A percentile compares a stretch with the other conserved stretches of the same genome.
These are phyloP conservation scores for Globisporangium sylvaticum DNA, from an alignment of 352 stramenopile species.

Conservation along the genomic window DNA sequence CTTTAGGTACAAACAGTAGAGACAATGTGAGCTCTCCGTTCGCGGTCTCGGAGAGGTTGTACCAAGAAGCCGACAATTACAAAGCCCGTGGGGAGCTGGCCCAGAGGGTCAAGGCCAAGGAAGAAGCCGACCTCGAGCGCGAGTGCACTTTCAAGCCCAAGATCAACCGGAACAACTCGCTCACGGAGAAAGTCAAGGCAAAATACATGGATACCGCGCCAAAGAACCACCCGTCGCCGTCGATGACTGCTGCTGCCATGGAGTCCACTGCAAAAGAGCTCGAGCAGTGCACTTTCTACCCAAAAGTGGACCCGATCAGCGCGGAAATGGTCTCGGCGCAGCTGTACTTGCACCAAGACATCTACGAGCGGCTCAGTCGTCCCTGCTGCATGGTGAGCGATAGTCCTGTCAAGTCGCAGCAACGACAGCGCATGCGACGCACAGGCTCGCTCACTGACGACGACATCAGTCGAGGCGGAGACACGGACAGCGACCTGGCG, in stretches of 20 bases:
- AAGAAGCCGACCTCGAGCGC: slow-evolving; percentile 64
- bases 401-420: slow-evolving; percentile 1
- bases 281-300: slow-evolving; percentile 72
- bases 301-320: slow-evolving; percentile 72
- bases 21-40: slow-evolving; percentile 24
- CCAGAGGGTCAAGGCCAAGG: slow-evolving; percentile 53
- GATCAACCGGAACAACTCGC: slow-evolving; percentile 39
- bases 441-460: slow-evolving; percentile 16
- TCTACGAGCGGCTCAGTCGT: slow-evolving; percentile 78
- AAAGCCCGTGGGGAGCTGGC: slow-evolving; percentile 68
- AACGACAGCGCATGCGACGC: slow-evolving; percentile 14
- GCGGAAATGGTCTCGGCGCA: slow-evolving; percentile 79
- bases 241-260: slow-evolving; percentile 47
- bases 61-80: slow-evolving; percentile 76
- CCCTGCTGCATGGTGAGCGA: slow-evolving; percentile 31
- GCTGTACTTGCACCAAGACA: slow-evolving; percentile 82
- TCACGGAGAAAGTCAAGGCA: slow-evolving; percentile 58
- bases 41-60: slow-evolving; percentile 61
- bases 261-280: slow-evolving; percentile 60
- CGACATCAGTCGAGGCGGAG: slow-evolving; percentile 11
- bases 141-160: slow-evolving; percentile 75
- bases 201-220: slow-evolving; percentile 61
- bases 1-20: not conserved
- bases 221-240: slow-evolving; percentile 28
- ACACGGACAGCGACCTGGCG: slow-evolving; percentile 20